These are phyloP conservation scores for Myxozyma kluyveri DNA, from an alignment of 805 yeast species.

Conservation along the genomic window DNA sequence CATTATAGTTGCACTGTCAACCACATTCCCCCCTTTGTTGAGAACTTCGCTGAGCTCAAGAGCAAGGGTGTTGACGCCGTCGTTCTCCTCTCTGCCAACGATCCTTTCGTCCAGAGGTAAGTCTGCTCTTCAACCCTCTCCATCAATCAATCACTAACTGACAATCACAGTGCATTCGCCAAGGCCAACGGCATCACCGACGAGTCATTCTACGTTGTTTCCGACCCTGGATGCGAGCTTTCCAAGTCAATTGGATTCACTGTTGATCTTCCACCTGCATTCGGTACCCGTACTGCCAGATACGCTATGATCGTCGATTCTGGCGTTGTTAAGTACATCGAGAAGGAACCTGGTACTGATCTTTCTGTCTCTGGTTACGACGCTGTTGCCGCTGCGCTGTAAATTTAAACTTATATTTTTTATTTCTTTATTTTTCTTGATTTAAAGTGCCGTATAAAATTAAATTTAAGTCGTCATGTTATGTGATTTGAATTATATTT, in stretches of 20 bases:
- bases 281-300: slow-evolving; percentile 63
- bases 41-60: slow-evolving; percentile 50
- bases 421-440: too few species aligned
- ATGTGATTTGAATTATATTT: background rate
- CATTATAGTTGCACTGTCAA: slow-evolving; percentile 51
- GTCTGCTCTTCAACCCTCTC: background rate
- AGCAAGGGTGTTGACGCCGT: slow-evolving; percentile 62
- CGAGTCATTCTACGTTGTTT: slow-evolving; percentile 52
- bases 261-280: slow-evolving; percentile 54
- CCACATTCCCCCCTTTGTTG: slow-evolving; percentile 68
- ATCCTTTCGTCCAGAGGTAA: slow-evolving; percentile 58
- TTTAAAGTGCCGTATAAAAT: background rate
- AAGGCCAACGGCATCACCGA: slow-evolving; percentile 44
- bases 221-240: slow-evolving; percentile 63
- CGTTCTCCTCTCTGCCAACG: slow-evolving; percentile 64
- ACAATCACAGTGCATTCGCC: slow-evolving; percentile 55
- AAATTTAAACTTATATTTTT: slow-evolving; percentile 11
- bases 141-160: background rate
- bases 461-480: background rate
- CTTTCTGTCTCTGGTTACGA: slow-evolving; percentile 49
- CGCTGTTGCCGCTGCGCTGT: slow-evolving; percentile 43
- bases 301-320: slow-evolving; percentile 68
- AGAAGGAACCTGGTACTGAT: slow-evolving; percentile 45
- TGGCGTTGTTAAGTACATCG: slow-evolving; percentile 53
- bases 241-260: slow-evolving; percentile 59